Percentiles rank a stretch among this genome's conserved stretches.
Evolutionary conservation across 139 green algal genomes (phyloP).

Genomic region (Coccomyxa sp.): DNA sequence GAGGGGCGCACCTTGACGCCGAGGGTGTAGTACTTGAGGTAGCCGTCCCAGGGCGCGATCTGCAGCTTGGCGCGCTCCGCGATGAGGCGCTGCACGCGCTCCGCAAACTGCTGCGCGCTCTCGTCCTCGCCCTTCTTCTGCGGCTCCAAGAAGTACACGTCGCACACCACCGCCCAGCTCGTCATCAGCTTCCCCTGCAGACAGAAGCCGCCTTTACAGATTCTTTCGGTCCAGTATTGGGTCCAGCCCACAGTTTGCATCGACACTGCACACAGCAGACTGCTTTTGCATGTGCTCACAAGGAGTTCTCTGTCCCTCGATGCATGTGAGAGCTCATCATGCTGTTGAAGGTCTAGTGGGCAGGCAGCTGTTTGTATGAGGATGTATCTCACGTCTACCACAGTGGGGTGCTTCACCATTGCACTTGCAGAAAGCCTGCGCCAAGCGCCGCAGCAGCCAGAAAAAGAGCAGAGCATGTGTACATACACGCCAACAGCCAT

Average conservation of each 20-base stretch:
- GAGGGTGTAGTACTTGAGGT: slow-evolving; percentile 98
- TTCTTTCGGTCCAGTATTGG: too few relatives aligned
- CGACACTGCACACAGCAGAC: slow-evolving; percentile 71
- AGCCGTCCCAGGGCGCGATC: slow-evolving; percentile 92
- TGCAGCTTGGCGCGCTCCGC: slow-evolving; percentile 64
- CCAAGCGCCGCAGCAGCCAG: too few relatives aligned
- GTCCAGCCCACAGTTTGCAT: too few relatives aligned
- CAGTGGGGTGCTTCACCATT: too few relatives aligned
- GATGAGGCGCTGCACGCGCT: slow-evolving; percentile 66
- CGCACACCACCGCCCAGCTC: slow-evolving; percentile 91
- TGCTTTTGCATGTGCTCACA: slow-evolving; percentile 86
- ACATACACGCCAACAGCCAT: too few relatives aligned
- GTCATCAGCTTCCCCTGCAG: slow-evolving; percentile 75
- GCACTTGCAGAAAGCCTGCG: too few relatives aligned
- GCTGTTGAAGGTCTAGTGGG: too few relatives aligned
- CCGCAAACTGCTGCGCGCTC: slow-evolving; percentile 76
- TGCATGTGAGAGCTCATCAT: neutral
- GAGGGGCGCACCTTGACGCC: slow-evolving; percentile 56
- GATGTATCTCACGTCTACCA: too few relatives aligned
- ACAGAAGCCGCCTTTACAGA: too few relatives aligned
- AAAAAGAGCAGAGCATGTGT: too few relatives aligned
- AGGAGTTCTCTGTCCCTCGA: neutral
- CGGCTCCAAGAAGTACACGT: slow-evolving; percentile 95
- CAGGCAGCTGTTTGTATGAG: too few relatives aligned
- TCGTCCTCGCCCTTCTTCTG: slow-evolving; percentile 66